Evolutionary conservation across 1,284 basidiomycete genomes (phyloP).

Genomic region (Coriolopsis trogii): DNA sequence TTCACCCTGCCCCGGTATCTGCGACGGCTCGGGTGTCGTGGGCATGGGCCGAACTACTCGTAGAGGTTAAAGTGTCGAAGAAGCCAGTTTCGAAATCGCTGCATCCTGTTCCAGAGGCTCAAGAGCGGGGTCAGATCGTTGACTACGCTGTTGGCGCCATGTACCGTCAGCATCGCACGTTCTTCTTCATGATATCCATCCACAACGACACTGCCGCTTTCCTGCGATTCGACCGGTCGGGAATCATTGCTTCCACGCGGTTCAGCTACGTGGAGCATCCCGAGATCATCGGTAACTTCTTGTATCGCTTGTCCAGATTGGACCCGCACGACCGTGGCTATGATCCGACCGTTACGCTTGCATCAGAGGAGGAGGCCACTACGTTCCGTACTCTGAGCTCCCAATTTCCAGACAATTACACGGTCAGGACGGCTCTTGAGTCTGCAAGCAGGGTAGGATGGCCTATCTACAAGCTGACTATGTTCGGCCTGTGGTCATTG

Average conservation of each 20-base stretch:
- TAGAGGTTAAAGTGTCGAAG: no score
- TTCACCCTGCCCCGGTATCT: no score
- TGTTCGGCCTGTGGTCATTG: background rate
- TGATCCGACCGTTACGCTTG: conserved; percentile 3
- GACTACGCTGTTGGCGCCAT: no score
- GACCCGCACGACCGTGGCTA: conserved; percentile 8
- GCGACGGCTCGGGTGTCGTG: no score
- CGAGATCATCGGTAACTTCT: conserved; percentile 10
- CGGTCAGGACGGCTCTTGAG: background rate
- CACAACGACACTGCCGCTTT: background rate
- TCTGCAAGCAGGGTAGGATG: background rate
- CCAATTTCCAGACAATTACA: background rate
- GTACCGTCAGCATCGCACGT: no score
- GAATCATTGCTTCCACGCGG: background rate
- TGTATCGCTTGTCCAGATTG: conserved; percentile 15
- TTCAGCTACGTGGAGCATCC: conserved; percentile 17
- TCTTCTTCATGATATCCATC: no score
- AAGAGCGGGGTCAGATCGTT: no score
- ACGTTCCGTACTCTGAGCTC: background rate
- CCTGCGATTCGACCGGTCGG: conserved; percentile 1
- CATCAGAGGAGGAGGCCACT: background rate
- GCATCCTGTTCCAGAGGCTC: no score
- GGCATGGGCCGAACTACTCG: no score
- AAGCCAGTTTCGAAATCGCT: no score
- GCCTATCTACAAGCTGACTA: background rate